Conservation (phyloP, 805 yeast species). For the Candida peoriensis region DNA sequence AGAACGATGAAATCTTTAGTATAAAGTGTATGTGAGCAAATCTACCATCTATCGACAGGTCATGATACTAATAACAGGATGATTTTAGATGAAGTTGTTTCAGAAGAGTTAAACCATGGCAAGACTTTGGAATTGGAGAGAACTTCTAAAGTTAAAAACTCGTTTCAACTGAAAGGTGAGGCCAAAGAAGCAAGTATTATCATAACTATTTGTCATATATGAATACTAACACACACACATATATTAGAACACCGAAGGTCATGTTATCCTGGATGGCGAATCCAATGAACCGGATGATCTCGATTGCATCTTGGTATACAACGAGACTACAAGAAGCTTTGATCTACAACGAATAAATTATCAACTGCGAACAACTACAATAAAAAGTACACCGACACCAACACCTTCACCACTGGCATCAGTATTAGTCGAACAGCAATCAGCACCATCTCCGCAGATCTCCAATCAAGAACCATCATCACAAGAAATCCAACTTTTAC, state of each 20-base stretch:
- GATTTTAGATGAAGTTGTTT: conserved; percentile 8
- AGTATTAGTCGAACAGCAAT: too few relatives aligned
- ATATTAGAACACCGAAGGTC: too few relatives aligned
- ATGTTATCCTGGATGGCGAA: conserved; percentile 14
- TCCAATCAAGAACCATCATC: too few relatives aligned
- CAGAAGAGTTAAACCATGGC: conserved; percentile 11
- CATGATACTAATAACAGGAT: conserved; percentile 1
- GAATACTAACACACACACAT: too few relatives aligned
- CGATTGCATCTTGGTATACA: conserved; percentile 21
- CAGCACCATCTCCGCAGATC: too few relatives aligned
- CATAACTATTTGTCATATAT: too few relatives aligned
- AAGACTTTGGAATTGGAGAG: conserved; percentile 11
- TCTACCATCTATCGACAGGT: neutral
- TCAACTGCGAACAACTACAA: conserved; percentile 9
- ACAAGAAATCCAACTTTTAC: too few relatives aligned
- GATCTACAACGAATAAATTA: conserved; percentile 16
- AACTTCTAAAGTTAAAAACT: neutral
- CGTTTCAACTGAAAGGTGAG: conserved; percentile 15
- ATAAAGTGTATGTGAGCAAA: conserved; percentile 18
- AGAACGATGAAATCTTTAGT: conserved; percentile 18
- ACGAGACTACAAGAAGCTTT: conserved; percentile 11
- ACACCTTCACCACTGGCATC: neutral
- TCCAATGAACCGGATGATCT: conserved; percentile 8
- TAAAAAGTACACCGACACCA: conserved; percentile 2
- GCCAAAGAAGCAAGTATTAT: conserved; percentile 9